A percentile compares a stretch with the other conserved stretches of the same genome.
These are phyloP conservation scores for Cyberlindnera japonica DNA, from an alignment of 805 yeast genomes.

Conservation along the genomic window DNA sequence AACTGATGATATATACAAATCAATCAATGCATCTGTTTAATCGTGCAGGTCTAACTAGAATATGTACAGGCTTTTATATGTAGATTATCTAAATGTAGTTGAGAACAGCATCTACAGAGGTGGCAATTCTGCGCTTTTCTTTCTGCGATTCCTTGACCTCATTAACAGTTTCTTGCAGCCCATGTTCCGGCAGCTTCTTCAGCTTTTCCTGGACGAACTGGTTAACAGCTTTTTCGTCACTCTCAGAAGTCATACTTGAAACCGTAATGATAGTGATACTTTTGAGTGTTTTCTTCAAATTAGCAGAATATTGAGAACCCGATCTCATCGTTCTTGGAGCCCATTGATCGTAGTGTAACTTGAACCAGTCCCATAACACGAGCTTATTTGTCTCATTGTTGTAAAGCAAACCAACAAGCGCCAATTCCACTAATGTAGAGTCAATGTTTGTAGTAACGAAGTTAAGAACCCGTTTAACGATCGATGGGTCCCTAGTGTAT, in stretches of 20 bases:
- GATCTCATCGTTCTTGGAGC: conserved; percentile 41
- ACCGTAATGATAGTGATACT: conserved; percentile 34
- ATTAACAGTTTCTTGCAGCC: conserved; percentile 27
- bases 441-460: conserved; percentile 56
- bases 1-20: too few species aligned
- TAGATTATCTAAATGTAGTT: conserved; percentile 5
- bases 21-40: too few species aligned
- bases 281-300: conserved; percentile 41
- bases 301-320: conserved; percentile 44
- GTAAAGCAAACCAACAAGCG: conserved; percentile 51
- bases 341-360: conserved; percentile 49
- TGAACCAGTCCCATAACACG: conserved; percentile 56
- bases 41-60: too few species aligned
- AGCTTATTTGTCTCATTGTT: conserved; percentile 32
- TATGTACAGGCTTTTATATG: too few species aligned
- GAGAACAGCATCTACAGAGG: conserved; percentile 10
- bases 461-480: conserved; percentile 52
- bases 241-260: conserved; percentile 33
- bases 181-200: conserved; percentile 36
- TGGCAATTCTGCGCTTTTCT: conserved; percentile 16
- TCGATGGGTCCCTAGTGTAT: conserved; percentile 40
- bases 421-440: conserved; percentile 49
- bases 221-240: conserved; percentile 26
- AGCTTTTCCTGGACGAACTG: conserved; percentile 33
- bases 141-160: conserved; percentile 11